These are phyloP conservation scores for Tricholoma bakamatsutake DNA, from an alignment of 768 basidiomycete species.

Conservation along the genomic window DNA sequence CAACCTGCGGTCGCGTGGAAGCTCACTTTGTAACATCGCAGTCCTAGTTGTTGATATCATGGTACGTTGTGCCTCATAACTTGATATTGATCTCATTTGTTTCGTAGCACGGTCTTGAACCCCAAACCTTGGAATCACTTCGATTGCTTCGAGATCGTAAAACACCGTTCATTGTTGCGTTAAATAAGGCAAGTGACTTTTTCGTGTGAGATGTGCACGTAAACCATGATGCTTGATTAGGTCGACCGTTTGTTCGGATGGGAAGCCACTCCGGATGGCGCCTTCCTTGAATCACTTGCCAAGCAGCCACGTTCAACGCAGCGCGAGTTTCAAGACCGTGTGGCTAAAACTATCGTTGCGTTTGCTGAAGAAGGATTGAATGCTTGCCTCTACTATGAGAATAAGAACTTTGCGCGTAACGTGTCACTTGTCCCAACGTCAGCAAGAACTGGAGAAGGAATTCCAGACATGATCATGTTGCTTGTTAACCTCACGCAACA, in stretches of 20 bases:
- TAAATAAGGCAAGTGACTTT: conserved; percentile 72
- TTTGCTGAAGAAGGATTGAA: conserved; percentile 99
- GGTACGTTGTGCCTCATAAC: conserved; percentile 33
- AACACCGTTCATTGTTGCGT: conserved; percentile 97
- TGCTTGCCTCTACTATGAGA: conserved; percentile 93
- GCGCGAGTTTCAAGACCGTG: conserved; percentile 89
- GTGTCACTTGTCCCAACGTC: conserved; percentile 98
- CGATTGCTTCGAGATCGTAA: conserved; percentile 87
- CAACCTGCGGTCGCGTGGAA: conserved; percentile 91
- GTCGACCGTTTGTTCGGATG: conserved; percentile 98
- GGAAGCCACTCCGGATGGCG: conserved; percentile 85
- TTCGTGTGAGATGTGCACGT: not conserved
- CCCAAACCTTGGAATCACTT: conserved; percentile 95
- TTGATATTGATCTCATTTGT: conserved; percentile 2
- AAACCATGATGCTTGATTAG: conserved; percentile 30
- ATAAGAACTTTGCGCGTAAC: conserved; percentile 90
- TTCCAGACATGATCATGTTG: conserved; percentile 99
- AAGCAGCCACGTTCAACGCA: conserved; percentile 75
- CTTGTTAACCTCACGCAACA: conserved; percentile 96
- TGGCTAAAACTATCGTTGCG: conserved; percentile 78
- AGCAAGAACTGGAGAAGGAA: conserved; percentile 95
- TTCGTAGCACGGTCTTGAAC: conserved; percentile 89
- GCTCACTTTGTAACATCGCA: conserved; percentile 97
- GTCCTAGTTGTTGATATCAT: conserved; percentile 99
- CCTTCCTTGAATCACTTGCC: conserved; percentile 86